Base-by-base conservation (phyloP, 495 filamentous ascomycete species). In the Trichocladium uniseriatum region DNA sequence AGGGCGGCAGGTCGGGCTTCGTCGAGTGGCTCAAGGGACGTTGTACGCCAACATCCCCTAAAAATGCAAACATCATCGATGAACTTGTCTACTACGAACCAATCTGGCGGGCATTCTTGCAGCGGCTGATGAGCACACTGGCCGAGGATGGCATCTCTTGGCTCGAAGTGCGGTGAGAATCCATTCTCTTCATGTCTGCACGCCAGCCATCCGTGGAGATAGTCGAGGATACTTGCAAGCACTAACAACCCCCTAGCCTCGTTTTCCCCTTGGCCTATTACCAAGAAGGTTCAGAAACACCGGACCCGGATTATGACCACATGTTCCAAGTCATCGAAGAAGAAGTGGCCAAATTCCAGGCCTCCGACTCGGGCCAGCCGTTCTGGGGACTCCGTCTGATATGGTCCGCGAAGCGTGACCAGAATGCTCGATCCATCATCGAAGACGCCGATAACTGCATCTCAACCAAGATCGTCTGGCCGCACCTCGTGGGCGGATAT, bases 301-400 rank as follows among this genome's bases (percentile, higher is more conserved):
- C 78, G 2, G 86, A 91, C 36, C 55, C 69, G 3, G 78, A 79
- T 47, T 83, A 79, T 59, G 63, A 69, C 34, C 80, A 81, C 39
- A 78, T 87, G 68, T 80, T 88, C 54, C 63, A 71, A 7, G 79
- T 81, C 10, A 75, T 94, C 42, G 77, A 80, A 35, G 87, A 96
- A 40, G 89, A 91, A 52, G 64, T 95, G n/a, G 75, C 80, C 35
- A 71, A 65, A 3, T 97, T 95, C 72, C 79, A 84, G 51, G 66
- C 69, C 3, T 79, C 83, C 0, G 76, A 38, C 50, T 58, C 11
- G 88, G 87, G 2, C 72, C 78, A 36, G n/a, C 62, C 62, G 1
- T 97, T 96, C 65, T 90, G 88, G 81, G 92, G 87, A 10, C 77
- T 85, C 11, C 75, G 90, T 6, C 78, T 92, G 54, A 96, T 98